A percentile compares a stretch with the other conserved stretches of the same genome.
These are phyloP conservation scores for Petasospora fabianii DNA, from an alignment of 1,139 yeast genomes.

Conservation along the genomic window DNA sequence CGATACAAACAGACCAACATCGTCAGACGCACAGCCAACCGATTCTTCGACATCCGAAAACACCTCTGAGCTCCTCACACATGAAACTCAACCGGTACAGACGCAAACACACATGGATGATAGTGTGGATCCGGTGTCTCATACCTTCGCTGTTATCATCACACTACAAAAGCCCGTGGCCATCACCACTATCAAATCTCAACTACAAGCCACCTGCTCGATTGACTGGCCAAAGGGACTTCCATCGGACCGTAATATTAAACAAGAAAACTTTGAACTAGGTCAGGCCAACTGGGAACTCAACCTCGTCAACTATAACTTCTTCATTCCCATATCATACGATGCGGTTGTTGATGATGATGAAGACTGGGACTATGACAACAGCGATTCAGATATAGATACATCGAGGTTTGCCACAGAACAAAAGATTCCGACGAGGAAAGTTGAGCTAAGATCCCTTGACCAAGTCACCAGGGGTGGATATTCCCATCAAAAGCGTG, in stretches of 20 bases:
- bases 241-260: constrained; percentile 40
- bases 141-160: constrained; percentile 29
- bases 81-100: constrained; percentile 1
- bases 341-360: constrained; percentile 27
- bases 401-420: constrained; percentile 18
- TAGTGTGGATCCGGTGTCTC: constrained; percentile 21
- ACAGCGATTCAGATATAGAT: constrained; percentile 15
- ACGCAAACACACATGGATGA: constrained; percentile 15
- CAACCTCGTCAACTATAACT: constrained; percentile 42
- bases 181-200: constrained; percentile 28
- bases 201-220: constrained; percentile 30
- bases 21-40: background rate
- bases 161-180: constrained; percentile 27
- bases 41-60: no score
- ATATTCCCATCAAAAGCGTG: constrained; percentile 9
- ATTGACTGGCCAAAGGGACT: constrained; percentile 57
- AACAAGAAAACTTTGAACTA: constrained; percentile 46
- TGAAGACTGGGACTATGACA: constrained; percentile 17
- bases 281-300: constrained; percentile 49
- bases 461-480: constrained; percentile 20
- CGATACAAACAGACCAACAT: background rate
- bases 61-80: background rate
- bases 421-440: constrained; percentile 17
- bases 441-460: constrained; percentile 9
- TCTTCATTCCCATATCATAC: constrained; percentile 36